Evolutionary conservation across 2,329 filamentous ascomycete species (phyloP), one percentile per base, ranked within the genome.

Genomic region (Fusarium duplospermum): DNA sequence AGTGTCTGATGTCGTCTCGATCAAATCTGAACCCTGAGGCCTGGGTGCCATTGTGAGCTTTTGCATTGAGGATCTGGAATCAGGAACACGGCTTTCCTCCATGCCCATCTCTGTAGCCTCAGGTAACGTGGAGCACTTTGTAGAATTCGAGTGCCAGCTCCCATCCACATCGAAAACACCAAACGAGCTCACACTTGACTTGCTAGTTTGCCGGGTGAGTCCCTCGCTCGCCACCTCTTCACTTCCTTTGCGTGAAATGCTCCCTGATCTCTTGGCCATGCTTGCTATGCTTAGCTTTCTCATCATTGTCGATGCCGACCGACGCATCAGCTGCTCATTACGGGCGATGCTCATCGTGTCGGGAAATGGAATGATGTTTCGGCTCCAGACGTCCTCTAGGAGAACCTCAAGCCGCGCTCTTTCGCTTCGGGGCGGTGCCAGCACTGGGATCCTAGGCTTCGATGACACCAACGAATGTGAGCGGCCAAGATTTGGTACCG

Each of bases 221-320:
- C 64, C 47, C 27, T 66, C 69, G 29, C 40, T 59, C 8, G 64
- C 40, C 18, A 11, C 33, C 20, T 58, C 62, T 54, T 63, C 72
- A 18, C 47, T 67, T 18, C 42, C 62, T 42, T 64, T 77, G 33
- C 77, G 79, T 33, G 78, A 73, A 29, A 87, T 76, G 73, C 92
- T 93, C 42, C 86, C 87, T 1, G 93, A 93, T 66, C 93, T 90
- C 76, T 92, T 93, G 40, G 93, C 89, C 73, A 96, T 93, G 81
- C 92, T 95, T 58, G 93, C 92, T 78, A 94, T 92, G 82, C 94
- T 97, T 72, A 98, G 88, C 80, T 95, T 97, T 62, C 95, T 90
- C 85, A 98, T 97, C 79, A 98, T 90, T 1, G 93, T 93, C 38
- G 94, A 94, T 14, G 95, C 93, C n/a, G 93, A 94, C 45, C 90